Conservation (phyloP, 768 basidiomycete species). For the Hypsizygus marmoreus region DNA sequence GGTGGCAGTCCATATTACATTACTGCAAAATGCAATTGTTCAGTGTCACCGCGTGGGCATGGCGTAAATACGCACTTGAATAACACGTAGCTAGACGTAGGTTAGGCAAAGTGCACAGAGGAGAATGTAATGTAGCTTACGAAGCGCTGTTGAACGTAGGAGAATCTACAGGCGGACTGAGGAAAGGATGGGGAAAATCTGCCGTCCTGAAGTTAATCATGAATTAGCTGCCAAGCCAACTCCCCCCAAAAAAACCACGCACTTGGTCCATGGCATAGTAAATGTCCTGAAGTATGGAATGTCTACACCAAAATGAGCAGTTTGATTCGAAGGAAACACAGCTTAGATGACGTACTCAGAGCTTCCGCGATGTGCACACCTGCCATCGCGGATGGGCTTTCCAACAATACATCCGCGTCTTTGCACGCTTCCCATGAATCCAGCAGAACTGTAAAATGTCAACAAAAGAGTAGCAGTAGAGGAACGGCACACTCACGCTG, state of each 20-base stretch:
- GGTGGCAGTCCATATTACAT: conserved; percentile 69
- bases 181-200: conserved; percentile 66
- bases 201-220: conserved; percentile 39
- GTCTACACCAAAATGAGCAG: conserved; percentile 27
- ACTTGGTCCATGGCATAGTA: conserved; percentile 66
- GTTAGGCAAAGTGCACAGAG: background rate
- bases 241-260: conserved; percentile 10
- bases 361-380: conserved; percentile 76
- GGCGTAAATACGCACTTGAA: conserved; percentile 47
- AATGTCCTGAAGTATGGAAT: conserved; percentile 70
- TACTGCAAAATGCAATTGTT: conserved; percentile 26
- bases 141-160: conserved; percentile 63
- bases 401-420: conserved; percentile 66
- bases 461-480: background rate
- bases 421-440: conserved; percentile 66
- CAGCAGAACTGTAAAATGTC: conserved; percentile 43
- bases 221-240: background rate
- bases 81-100: conserved; percentile 47
- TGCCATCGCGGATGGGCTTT: conserved; percentile 69
- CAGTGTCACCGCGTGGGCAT: conserved; percentile 1
- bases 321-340: background rate
- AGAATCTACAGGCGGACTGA: conserved; percentile 63
- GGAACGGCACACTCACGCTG: conserved; percentile 41
- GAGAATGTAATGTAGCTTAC: conserved; percentile 32
- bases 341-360: conserved; percentile 38